A percentile compares a stretch with the other conserved stretches of the same genome.
These are phyloP conservation scores for Penicillium crystallinum DNA, from an alignment of 495 filamentous ascomycete species.

Conservation along the genomic window DNA sequence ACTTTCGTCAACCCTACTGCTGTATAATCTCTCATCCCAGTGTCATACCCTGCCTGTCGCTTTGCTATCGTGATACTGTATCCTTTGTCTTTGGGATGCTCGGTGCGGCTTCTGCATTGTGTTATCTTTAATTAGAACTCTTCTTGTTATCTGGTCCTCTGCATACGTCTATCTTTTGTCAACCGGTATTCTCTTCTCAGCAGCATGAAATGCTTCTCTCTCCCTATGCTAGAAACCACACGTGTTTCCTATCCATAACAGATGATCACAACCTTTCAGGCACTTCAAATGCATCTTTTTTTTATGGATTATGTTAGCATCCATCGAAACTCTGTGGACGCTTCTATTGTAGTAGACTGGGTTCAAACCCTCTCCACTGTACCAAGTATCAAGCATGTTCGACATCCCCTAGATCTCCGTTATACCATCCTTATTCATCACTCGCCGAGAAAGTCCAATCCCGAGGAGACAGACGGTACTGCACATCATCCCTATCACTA, in stretches of 20 bases:
- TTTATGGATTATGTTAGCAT: too few species aligned
- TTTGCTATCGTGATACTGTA: background rate
- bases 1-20: background rate
- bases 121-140: background rate
- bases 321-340: too few species aligned
- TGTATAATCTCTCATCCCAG: background rate
- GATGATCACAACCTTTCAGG: background rate
- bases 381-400: background rate
- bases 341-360: too few species aligned
- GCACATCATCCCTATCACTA: slow-evolving; percentile 25
- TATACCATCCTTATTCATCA: background rate
- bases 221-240: background rate
- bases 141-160: background rate
- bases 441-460: slow-evolving; percentile 34
- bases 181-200: background rate
- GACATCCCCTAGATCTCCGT: background rate
- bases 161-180: background rate
- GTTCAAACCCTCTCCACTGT: too few species aligned
- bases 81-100: background rate
- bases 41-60: background rate
- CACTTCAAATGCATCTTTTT: background rate
- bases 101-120: background rate
- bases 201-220: background rate
- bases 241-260: background rate
- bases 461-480: slow-evolving; percentile 30